Percentiles rank a stretch among this genome's conserved stretches.
phyloP scores from a whole-genome alignment of 1,139 yeast genomes.

The Yamadazyma dendronema region DNA sequence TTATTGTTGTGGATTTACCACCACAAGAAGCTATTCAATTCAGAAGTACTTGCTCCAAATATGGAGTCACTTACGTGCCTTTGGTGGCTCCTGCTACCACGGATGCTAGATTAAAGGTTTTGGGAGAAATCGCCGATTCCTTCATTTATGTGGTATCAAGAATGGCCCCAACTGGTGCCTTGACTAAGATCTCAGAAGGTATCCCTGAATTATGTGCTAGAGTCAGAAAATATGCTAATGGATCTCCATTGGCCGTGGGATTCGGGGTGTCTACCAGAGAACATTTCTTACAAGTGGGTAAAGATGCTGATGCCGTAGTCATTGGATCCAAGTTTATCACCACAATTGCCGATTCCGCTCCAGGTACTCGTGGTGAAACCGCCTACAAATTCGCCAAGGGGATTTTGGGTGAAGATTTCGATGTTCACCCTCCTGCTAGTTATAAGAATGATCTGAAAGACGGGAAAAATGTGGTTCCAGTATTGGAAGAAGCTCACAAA shows the following conservation, averaged over 20 bases:
- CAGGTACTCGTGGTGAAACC: slow-evolving; percentile 56
- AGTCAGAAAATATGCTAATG: slow-evolving; percentile 71
- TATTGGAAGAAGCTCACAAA: slow-evolving; percentile 54
- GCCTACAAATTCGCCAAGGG: slow-evolving; percentile 68
- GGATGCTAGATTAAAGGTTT: slow-evolving; percentile 74
- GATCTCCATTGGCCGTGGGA: slow-evolving; percentile 91
- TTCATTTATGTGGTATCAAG: slow-evolving; percentile 94
- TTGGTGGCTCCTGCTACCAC: slow-evolving; percentile 96
- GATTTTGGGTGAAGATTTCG: slow-evolving; percentile 63
- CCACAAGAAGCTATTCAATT: slow-evolving; percentile 95
- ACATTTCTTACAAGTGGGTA: slow-evolving; percentile 78
- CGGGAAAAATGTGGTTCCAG: slow-evolving; percentile 29
- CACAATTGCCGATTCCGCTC: slow-evolving; percentile 60
- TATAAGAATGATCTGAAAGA: slow-evolving; percentile 26
- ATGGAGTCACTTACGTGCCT: slow-evolving; percentile 83
- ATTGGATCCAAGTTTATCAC: slow-evolving; percentile 87
- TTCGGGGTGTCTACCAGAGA: slow-evolving; percentile 95
- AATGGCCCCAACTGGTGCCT: slow-evolving; percentile 97
- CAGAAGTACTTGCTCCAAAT: slow-evolving; percentile 65
- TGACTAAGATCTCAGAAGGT: slow-evolving; percentile 59
- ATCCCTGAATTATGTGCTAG: slow-evolving; percentile 68
- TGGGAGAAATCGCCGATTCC: slow-evolving; percentile 87
- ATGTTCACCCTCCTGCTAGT: slow-evolving; percentile 30
- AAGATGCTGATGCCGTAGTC: slow-evolving; percentile 88
- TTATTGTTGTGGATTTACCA: slow-evolving; percentile 91